Evolutionary conservation across 495 filamentous ascomycete genomes (phyloP), one percentile per base, ranked within the genome.

Genomic region (Aspergillus steynii): DNA sequence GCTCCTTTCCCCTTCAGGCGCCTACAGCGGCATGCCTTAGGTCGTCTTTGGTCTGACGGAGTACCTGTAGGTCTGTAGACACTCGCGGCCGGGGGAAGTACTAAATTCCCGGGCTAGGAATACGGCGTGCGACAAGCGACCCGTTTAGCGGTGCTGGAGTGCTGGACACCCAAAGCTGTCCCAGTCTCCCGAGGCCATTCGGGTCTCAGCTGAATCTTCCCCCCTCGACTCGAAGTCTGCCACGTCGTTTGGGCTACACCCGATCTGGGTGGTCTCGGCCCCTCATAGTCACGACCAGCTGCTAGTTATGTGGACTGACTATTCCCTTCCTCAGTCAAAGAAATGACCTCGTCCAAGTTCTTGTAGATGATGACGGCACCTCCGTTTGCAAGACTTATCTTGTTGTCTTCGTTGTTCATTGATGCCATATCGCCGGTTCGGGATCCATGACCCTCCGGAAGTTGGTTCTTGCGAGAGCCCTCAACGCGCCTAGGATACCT

Each of bases 201-300:
- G 66, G 65, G 59, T 61, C 49, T 56, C 56, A 34, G 53, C 50
- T 42, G 32, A 46, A 47, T 37, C 31, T 54, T 51, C 59, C 58
- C 60, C 63, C 61, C 53, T 65, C 65, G 63, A 68, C 68, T 65
- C 58, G 53, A 51, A 29, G 63, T 37, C 61, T 68, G 68, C 68
- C 68, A 71, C 68, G 68, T 71, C 64, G 65, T 62, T 57, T 60
- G 46, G 61, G 59, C 64, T 63, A 64, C 63, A 62, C 66, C 63
- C 63, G 53, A 62, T 66, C 54, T 59, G 65, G 65, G 15, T 58
- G 28, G 50, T 55, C 61, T 51, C 55, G 61, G 53, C 56, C 53
- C 29, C 48, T 37, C 10, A 46, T 46, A 57, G 29, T 49, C 49
- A 50, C 26, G 37, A 42, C 37, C 32, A 45, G 25, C 25, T 55